Evolutionary conservation across 2,329 filamentous ascomycete species (phyloP).

Genomic region (Sclerotinia spermophila): DNA sequence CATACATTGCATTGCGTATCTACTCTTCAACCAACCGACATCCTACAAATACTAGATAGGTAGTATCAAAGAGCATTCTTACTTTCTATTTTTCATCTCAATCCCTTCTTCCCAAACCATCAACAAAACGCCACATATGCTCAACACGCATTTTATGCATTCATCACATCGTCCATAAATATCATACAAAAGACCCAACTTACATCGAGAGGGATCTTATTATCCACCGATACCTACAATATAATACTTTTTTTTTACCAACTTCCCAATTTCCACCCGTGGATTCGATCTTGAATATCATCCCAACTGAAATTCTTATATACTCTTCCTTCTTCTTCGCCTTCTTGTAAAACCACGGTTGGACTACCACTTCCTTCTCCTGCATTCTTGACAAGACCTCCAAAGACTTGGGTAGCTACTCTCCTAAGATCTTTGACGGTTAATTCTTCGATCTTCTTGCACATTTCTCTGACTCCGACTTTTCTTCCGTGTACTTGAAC

Average conservation of each 20-base stretch:
- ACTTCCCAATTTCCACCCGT: slow-evolving; percentile 76
- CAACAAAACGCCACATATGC: background rate
- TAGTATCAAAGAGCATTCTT: background rate
- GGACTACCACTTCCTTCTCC: slow-evolving; percentile 81
- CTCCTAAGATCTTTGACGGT: slow-evolving; percentile 76
- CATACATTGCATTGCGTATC: no score
- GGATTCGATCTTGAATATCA: slow-evolving; percentile 83
- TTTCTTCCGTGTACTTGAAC: slow-evolving; percentile 96
- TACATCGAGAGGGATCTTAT: background rate
- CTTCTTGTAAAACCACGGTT: slow-evolving; percentile 92
- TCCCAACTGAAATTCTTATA: slow-evolving; percentile 72
- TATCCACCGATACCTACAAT: background rate
- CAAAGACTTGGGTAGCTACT: slow-evolving; percentile 75
- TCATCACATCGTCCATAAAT: slow-evolving; percentile 1
- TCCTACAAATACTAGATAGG: no score
- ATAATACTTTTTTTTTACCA: slow-evolving; percentile 42
- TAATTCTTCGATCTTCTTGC: slow-evolving; percentile 74
- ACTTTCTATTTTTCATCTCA: no score
- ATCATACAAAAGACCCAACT: background rate
- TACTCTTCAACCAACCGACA: no score
- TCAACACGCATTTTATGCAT: background rate
- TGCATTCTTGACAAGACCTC: slow-evolving; percentile 69
- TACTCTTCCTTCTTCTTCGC: slow-evolving; percentile 63
- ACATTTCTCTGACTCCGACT: slow-evolving; percentile 92
- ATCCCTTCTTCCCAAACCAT: no score